phyloP scores from a whole-genome alignment of 2,329 filamentous ascomycete species.

The Pyrenophora teres region DNA sequence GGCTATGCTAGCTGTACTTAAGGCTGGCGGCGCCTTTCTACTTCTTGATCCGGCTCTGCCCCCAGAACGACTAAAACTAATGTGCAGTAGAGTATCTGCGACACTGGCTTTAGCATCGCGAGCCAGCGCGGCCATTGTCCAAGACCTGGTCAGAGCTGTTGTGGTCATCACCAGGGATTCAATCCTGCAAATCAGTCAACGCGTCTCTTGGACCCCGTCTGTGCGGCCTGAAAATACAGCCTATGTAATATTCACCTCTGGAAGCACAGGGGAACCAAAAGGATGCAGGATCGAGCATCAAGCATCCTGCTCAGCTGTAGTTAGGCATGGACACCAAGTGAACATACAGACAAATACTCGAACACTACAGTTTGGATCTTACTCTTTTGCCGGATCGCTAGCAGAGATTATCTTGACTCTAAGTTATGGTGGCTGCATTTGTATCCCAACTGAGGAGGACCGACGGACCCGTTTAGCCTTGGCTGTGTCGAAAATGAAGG shows the following conservation, averaged over 20 bases:
- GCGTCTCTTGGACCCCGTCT: too few relatives aligned
- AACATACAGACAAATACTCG: not conserved
- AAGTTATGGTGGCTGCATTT: constrained; percentile 53
- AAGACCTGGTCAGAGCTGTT: too few relatives aligned
- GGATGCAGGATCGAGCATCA: constrained; percentile 65
- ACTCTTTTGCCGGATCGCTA: constrained; percentile 56
- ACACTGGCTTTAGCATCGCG: too few relatives aligned
- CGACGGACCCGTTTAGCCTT: constrained; percentile 55
- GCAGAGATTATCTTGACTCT: constrained; percentile 58
- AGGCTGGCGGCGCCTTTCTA: constrained; percentile 51
- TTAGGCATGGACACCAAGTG: too few relatives aligned
- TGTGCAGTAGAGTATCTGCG: too few relatives aligned
- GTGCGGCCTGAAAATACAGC: not conserved
- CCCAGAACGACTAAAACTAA: too few relatives aligned
- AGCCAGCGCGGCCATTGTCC: too few relatives aligned
- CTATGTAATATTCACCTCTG: constrained; percentile 63
- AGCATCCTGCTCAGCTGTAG: constrained; percentile 39
- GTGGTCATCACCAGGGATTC: too few relatives aligned
- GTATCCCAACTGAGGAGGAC: constrained; percentile 58
- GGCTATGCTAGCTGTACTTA: constrained; percentile 49
- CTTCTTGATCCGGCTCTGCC: constrained; percentile 38
- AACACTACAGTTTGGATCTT: not conserved
- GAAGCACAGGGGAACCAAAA: constrained; percentile 52
- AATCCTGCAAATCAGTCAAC: too few relatives aligned
- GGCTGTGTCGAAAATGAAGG: not conserved